A percentile compares a stretch with the other conserved stretches of the same genome.
Evolutionary conservation across 352 stramenopile genomes (phyloP).

Genomic region (Phytophthora litchii): DNA sequence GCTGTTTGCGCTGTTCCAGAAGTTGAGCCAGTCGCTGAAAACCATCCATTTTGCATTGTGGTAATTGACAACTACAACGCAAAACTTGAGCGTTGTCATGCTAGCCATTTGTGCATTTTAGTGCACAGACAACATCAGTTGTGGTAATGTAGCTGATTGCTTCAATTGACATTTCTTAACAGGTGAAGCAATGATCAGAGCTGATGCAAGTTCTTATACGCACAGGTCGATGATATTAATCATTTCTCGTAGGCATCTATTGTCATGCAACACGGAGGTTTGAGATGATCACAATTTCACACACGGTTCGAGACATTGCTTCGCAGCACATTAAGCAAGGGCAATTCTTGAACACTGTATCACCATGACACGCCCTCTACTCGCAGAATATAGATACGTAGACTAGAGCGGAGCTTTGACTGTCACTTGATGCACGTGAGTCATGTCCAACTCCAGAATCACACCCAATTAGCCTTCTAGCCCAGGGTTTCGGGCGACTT

Average conservation of each 20-base stretch:
- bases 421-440: neutral
- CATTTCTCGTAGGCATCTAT: conserved; percentile 14
- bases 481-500: conserved; percentile 11
- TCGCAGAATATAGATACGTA: conserved; percentile 26
- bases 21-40: conserved; percentile 8
- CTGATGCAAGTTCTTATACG: conserved; percentile 14
- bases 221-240: conserved; percentile 16
- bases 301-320: neutral
- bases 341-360: neutral
- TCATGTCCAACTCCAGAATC: conserved; percentile 19
- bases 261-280: neutral
- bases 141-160: neutral
- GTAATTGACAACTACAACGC: neutral
- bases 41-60: conserved; percentile 3
- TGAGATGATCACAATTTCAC: conserved; percentile 3
- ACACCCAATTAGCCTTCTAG: conserved; percentile 11
- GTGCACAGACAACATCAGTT: too few species aligned
- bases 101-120: neutral
- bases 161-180: neutral
- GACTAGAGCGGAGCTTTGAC: conserved; percentile 10
- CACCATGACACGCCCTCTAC: conserved; percentile 1
- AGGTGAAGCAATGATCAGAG: conserved; percentile 1
- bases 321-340: conserved; percentile 1
- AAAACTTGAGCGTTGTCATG: too few species aligned
- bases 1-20: conserved; percentile 5